Conservation (phyloP, 768 basidiomycete species). For the Phanerodontia chrysosporium region DNA sequence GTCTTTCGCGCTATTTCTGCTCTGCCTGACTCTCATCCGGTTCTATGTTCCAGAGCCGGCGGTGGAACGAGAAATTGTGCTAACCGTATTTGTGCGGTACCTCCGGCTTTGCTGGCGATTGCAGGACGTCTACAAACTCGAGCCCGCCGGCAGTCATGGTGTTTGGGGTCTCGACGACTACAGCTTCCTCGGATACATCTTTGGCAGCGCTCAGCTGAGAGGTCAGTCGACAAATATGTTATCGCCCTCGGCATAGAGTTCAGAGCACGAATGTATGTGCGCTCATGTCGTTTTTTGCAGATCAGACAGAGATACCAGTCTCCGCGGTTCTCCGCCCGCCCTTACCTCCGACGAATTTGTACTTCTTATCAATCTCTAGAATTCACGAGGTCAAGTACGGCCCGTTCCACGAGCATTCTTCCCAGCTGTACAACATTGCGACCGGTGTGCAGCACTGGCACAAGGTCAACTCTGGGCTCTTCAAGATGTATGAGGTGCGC, state of each 20-base stretch:
- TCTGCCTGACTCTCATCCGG: constrained; percentile 65
- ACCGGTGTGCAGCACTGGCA: constrained; percentile 84
- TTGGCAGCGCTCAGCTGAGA: constrained; percentile 87
- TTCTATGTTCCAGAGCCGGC: constrained; percentile 53
- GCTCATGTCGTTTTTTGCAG: constrained; percentile 21
- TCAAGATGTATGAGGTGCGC: constrained; percentile 92
- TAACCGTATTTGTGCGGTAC: constrained; percentile 75
- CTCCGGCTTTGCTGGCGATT: constrained; percentile 77
- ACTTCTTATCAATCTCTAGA: constrained; percentile 73
- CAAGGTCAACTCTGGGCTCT: constrained; percentile 85
- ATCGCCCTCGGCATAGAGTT: not conserved
- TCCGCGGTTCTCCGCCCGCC: constrained; percentile 56
- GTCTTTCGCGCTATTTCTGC: constrained; percentile 76
- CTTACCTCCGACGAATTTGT: constrained; percentile 67
- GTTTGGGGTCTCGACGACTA: constrained; percentile 98
- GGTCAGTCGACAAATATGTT: constrained; percentile 35
- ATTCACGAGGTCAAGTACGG: constrained; percentile 80
- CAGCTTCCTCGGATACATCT: constrained; percentile 82
- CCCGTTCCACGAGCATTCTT: constrained; percentile 90
- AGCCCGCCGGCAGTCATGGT: constrained; percentile 96
- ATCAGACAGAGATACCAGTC: constrained; percentile 61
- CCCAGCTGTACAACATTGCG: constrained; percentile 84
- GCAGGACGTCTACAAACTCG: constrained; percentile 85
- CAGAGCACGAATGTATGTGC: not conserved
- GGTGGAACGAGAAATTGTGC: constrained; percentile 57